Evolutionary conservation across 1,284 basidiomycete genomes (phyloP).

Genomic region (Xerocomus nothofagi): DNA sequence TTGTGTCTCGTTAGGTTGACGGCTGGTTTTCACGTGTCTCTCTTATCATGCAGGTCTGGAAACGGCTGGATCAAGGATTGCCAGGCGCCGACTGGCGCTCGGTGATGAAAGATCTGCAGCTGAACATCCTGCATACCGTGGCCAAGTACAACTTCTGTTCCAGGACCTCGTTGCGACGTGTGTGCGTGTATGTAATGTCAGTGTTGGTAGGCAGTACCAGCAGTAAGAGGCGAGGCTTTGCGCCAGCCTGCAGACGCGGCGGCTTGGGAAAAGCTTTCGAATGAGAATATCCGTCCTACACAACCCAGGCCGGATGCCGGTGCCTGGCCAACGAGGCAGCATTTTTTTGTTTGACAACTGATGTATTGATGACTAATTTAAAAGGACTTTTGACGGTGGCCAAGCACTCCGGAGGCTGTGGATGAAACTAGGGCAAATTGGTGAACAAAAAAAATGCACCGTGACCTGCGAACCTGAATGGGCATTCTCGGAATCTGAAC

Average conservation of each 20-base stretch:
- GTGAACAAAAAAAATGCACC: slow-evolving; percentile 7
- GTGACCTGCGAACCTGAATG: slow-evolving; percentile 29
- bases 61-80: slow-evolving; percentile 38
- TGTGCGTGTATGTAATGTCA: slow-evolving; percentile 28
- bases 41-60: slow-evolving; percentile 38
- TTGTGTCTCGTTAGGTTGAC: slow-evolving; percentile 17
- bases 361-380: slow-evolving; percentile 12
- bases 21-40: slow-evolving; percentile 28
- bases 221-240: slow-evolving; percentile 25
- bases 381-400: slow-evolving; percentile 9
- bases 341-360: slow-evolving; percentile 10
- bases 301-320: slow-evolving; percentile 8
- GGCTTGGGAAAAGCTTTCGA: slow-evolving; percentile 14
- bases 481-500: slow-evolving; percentile 30
- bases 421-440: slow-evolving; percentile 14
- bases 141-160: slow-evolving; percentile 17
- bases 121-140: slow-evolving; percentile 36
- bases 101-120: slow-evolving; percentile 42
- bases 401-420: slow-evolving; percentile 15
- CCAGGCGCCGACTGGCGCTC: slow-evolving; percentile 40
- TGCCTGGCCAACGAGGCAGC: slow-evolving; percentile 23
- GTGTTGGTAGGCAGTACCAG: slow-evolving; percentile 22
- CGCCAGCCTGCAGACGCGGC: slow-evolving; percentile 7
- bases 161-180: slow-evolving; percentile 24
- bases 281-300: slow-evolving; percentile 11